Evolutionary conservation across 768 basidiomycete genomes (phyloP), one percentile per base, ranked within the genome.

Genomic region (Boletus sp.): DNA sequence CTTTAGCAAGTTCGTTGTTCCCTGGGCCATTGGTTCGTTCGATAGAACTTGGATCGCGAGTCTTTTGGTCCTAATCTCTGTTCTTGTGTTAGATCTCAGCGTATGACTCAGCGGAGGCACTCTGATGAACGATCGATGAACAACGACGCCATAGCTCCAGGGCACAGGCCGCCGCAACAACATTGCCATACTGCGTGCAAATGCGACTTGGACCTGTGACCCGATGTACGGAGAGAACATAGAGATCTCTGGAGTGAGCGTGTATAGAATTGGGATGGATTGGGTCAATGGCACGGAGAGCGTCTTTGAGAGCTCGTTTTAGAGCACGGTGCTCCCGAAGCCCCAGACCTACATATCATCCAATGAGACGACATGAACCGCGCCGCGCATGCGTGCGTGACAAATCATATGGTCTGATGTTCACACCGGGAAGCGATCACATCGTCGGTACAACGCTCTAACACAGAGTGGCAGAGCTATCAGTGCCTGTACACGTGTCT

Each of bases 281-380:
- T 60, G 51, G n/a, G 71, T 30, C 48, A 82, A 79, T 1, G 63
- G 68, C 4, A 56, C 39, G 0, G 84, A 80, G 0, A 86, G 75
- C 0, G 60, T 64, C 36, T 64, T 70, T 9, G 64, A 62, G 15
- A 86, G 75, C 50, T 77, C 58, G 66, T 83, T 86, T 60, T 82
- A 78, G 7, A 86, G 72, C 44, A 84, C 73, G 0, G 79, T 75
- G 14, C 73, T 73, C 2, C 79, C 78, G 58, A 84, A 68, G 1
- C 84, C 84, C 77, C 81, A 81, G 7, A 73, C 71, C 76, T 83
- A 64, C 0, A 18, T 36, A n/a, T 24, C 41, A 14, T 40, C 10
- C 29, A 29, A 10, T 15, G 18, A 17, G n/a, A 32, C 4, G 10
- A 33, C 14, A 17, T 52, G 41, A 36, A 52, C 33, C n/a, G 24